Conservation (phyloP, 192 early-diverging fungal genomes). For the Backusella sp. region DNA sequence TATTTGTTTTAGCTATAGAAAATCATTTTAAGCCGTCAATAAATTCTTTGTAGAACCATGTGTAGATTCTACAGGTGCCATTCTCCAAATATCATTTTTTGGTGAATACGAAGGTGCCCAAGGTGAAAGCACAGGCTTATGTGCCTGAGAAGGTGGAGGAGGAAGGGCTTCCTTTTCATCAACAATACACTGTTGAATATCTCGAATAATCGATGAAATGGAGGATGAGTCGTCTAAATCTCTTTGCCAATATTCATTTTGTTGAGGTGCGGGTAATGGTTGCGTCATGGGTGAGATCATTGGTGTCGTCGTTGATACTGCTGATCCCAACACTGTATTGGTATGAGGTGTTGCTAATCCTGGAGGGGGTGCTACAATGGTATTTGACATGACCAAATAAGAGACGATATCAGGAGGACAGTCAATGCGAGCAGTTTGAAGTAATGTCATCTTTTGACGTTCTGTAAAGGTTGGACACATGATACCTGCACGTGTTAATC, state of each 20-base stretch:
- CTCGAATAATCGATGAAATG: neutral
- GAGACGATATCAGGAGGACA: conserved; percentile 8
- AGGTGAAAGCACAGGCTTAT: neutral
- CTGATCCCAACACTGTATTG: neutral
- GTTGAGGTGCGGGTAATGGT: neutral
- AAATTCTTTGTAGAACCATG: conserved; percentile 2
- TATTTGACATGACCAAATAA: neutral
- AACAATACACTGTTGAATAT: neutral
- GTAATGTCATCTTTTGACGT: conserved; percentile 56
- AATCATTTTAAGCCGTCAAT: neutral
- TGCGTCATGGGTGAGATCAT: neutral
- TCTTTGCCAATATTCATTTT: neutral
- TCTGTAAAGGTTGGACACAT: conserved; percentile 74
- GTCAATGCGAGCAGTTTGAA: conserved; percentile 21
- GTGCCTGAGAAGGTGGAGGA: neutral
- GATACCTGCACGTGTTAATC: conserved; percentile 64
- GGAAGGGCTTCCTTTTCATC: neutral
- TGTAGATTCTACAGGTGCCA: neutral
- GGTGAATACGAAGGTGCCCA: conserved; percentile 13
- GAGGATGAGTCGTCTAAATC: neutral
- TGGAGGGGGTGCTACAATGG: neutral
- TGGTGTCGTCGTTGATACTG: neutral
- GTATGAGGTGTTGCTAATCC: neutral
- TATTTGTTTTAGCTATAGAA: neutral
- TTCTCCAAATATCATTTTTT: conserved; percentile 13